These are phyloP conservation scores for Chaetoceros muelleri DNA, from an alignment of 108 stramenopile genomes.

Conservation along the genomic window DNA sequence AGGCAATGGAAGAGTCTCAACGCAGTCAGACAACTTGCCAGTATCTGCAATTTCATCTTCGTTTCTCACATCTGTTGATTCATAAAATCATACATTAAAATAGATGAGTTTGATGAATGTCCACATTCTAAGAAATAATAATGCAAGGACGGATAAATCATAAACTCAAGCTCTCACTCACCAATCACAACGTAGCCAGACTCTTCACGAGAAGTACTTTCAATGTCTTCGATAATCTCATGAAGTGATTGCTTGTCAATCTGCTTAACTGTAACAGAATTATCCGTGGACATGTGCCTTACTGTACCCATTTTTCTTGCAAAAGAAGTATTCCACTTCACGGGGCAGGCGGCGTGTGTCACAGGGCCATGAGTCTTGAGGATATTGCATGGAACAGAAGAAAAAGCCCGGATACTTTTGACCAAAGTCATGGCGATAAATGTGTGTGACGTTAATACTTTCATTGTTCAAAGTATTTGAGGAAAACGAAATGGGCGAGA, in stretches of 20 bases:
- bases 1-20: constrained; percentile 47
- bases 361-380: not conserved
- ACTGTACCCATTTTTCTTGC: not conserved
- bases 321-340: not conserved
- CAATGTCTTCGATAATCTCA: not conserved
- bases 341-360: not conserved
- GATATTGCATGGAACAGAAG: not conserved
- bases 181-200: not conserved
- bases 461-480: not conserved
- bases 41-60: constrained; percentile 36
- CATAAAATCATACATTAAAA: no score
- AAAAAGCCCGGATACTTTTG: not conserved
- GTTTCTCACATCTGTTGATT: not conserved
- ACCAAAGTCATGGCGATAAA: not conserved
- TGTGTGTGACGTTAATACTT: not conserved
- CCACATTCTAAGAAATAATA: no score
- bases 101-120: no score
- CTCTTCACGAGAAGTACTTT: not conserved
- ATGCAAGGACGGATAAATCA: no score
- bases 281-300: not conserved
- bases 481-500: not conserved
- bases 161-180: no score
- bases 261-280: not conserved
- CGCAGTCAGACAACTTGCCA: constrained; percentile 48
- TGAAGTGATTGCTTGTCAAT: not conserved